Percentiles rank a stretch among this genome's conserved stretches.
phyloP scores from a whole-genome alignment of 2,329 filamentous ascomycete species.

The Exophiala aquamarina region DNA sequence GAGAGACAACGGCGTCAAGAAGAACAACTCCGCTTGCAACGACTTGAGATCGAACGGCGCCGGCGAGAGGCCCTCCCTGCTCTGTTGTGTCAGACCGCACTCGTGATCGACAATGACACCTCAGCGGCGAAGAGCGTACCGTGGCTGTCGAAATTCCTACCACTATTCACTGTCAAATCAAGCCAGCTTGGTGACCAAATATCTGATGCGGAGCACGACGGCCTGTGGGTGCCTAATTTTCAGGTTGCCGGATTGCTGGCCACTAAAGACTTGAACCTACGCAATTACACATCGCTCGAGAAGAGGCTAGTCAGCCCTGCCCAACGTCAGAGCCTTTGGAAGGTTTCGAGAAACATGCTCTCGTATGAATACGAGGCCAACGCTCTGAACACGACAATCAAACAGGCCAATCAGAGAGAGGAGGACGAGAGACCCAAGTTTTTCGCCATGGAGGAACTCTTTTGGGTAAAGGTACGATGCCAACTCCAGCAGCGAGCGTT shows the following conservation, averaged over 20 bases:
- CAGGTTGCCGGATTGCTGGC: slow-evolving; percentile 49
- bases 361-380: slow-evolving; percentile 42
- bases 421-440: slow-evolving; percentile 48
- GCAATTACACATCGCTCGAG: slow-evolving; percentile 43
- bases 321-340: slow-evolving; percentile 49
- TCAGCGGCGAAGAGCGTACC: slow-evolving; percentile 40
- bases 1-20: slow-evolving; percentile 43
- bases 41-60: slow-evolving; percentile 46
- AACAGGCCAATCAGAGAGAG: slow-evolving; percentile 42
- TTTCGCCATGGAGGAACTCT: slow-evolving; percentile 50
- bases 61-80: slow-evolving; percentile 48
- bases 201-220: slow-evolving; percentile 37
- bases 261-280: slow-evolving; percentile 50
- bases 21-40: slow-evolving; percentile 39
- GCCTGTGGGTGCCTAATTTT: slow-evolving; percentile 51
- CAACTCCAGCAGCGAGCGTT: neutral
- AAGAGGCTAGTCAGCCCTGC: slow-evolving; percentile 43
- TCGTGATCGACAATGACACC: slow-evolving; percentile 45
- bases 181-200: slow-evolving; percentile 43
- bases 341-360: slow-evolving; percentile 46
- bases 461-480: slow-evolving; percentile 49
- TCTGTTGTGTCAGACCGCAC: slow-evolving; percentile 44
- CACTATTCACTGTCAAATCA: slow-evolving; percentile 45
- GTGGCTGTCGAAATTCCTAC: slow-evolving; percentile 48
- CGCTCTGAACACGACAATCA: slow-evolving; percentile 37